phyloP scores from a whole-genome alignment of 768 basidiomycete species.

The Trametes elegans region DNA sequence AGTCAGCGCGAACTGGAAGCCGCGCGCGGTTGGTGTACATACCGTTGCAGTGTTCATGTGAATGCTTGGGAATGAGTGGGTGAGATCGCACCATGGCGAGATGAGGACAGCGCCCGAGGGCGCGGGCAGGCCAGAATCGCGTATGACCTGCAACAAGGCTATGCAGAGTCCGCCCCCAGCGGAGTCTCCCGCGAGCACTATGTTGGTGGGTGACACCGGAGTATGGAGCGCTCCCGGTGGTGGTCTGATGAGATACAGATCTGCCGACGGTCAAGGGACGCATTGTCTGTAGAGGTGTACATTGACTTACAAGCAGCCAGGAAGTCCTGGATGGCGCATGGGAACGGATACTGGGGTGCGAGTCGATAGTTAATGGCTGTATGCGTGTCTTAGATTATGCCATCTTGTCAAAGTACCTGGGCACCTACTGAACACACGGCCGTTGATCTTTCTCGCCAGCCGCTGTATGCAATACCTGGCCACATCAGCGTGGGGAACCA shows the following conservation, averaged over 20 bases:
- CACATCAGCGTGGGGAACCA: not conserved
- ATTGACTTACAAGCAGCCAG: conserved; percentile 73
- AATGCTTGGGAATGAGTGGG: conserved; percentile 91
- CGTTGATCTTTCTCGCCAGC: conserved; percentile 89
- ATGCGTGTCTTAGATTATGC: conserved; percentile 8
- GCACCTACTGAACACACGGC: conserved; percentile 75
- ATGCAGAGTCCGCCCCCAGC: conserved; percentile 89
- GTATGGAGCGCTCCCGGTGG: conserved; percentile 75
- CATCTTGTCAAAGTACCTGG: not conserved
- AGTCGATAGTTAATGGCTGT: conserved; percentile 78
- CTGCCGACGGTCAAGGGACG: conserved; percentile 39
- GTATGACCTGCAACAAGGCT: conserved; percentile 81
- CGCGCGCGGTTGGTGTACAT: conserved; percentile 20
- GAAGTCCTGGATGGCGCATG: conserved; percentile 86
- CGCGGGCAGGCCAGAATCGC: conserved; percentile 76
- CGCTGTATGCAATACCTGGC: conserved; percentile 72
- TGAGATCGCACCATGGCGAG: conserved; percentile 93
- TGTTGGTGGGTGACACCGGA: conserved; percentile 76
- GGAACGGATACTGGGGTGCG: conserved; percentile 98
- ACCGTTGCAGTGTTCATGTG: conserved; percentile 84
- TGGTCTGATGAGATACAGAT: conserved; percentile 87
- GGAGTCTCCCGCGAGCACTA: conserved; percentile 88
- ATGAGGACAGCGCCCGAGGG: conserved; percentile 90
- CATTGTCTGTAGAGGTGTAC: not conserved
- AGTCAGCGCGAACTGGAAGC: not conserved